Conservation (phyloP, 805 yeast species). For the Lachancea cidri region DNA sequence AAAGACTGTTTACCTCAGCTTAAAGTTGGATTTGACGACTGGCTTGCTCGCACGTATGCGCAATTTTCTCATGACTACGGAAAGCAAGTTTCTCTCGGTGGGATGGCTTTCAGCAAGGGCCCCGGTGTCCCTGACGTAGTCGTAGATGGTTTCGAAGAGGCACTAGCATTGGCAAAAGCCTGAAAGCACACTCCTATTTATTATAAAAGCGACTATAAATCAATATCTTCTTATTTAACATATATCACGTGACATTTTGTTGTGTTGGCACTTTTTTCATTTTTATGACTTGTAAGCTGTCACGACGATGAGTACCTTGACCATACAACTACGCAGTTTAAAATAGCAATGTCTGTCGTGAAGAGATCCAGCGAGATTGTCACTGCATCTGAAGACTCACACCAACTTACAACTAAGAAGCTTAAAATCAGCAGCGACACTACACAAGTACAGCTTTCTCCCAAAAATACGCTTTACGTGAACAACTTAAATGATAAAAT, state of each 20-base stretch:
- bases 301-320: no score
- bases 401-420: slow-evolving; percentile 13
- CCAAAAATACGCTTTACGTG: slow-evolving; percentile 49
- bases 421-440: slow-evolving; percentile 7
- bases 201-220: neutral
- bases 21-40: slow-evolving; percentile 58
- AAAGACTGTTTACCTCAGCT: slow-evolving; percentile 74
- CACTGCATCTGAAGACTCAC: neutral
- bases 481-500: slow-evolving; percentile 57
- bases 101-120: slow-evolving; percentile 74
- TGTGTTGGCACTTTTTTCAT: neutral
- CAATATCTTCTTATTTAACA: no score
- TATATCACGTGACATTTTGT: neutral
- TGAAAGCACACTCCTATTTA: neutral
- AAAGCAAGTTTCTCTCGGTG: slow-evolving; percentile 55
- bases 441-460: slow-evolving; percentile 7
- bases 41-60: slow-evolving; percentile 34
- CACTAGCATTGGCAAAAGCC: slow-evolving; percentile 26
- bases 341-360: neutral
- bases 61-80: slow-evolving; percentile 34
- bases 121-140: slow-evolving; percentile 90
- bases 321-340: no score
- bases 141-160: slow-evolving; percentile 54
- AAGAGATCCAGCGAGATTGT: neutral
- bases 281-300: no score